phyloP scores from a whole-genome alignment of 768 basidiomycete genomes.

The Psilocybe azurescens region DNA sequence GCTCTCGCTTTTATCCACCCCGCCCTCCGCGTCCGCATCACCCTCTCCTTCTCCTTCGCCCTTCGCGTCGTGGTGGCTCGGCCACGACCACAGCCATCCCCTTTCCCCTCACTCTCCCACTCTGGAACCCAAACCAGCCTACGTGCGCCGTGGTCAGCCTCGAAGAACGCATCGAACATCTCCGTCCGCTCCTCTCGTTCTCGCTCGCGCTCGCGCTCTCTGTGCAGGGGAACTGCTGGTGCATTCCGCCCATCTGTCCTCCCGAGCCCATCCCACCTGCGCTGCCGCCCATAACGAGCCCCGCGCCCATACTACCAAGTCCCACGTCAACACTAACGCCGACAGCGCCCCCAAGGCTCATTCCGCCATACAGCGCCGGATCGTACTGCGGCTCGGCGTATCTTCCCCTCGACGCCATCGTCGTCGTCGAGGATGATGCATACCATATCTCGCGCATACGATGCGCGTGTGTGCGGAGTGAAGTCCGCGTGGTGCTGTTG shows the following conservation, averaged over 20 bases:
- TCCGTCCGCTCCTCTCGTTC: constrained; percentile 19
- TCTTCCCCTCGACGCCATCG: neutral
- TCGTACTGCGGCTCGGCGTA: constrained; percentile 4
- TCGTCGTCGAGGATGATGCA: neutral
- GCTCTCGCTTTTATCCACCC: neutral
- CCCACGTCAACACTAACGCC: too few relatives aligned
- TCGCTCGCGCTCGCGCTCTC: constrained; percentile 1
- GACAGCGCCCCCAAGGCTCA: too few relatives aligned
- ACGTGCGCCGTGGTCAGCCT: constrained; percentile 30
- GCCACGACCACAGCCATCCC: neutral
- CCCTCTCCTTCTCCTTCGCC: neutral
- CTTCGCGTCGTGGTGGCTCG: neutral
- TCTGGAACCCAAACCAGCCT: constrained; percentile 1
- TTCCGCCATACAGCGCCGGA: neutral
- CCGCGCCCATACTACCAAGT: neutral
- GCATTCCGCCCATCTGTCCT: too few relatives aligned
- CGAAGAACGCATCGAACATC: constrained; percentile 33
- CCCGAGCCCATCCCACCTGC: too few relatives aligned
- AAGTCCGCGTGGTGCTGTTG: neutral
- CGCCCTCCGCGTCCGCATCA: neutral
- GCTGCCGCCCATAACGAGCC: neutral
- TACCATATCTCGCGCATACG: neutral
- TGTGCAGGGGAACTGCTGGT: neutral
- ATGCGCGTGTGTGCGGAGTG: neutral
- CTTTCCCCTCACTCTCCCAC: neutral